Conservation (phyloP, 345 rosid genomes). For the Reutealis trisperma region DNA sequence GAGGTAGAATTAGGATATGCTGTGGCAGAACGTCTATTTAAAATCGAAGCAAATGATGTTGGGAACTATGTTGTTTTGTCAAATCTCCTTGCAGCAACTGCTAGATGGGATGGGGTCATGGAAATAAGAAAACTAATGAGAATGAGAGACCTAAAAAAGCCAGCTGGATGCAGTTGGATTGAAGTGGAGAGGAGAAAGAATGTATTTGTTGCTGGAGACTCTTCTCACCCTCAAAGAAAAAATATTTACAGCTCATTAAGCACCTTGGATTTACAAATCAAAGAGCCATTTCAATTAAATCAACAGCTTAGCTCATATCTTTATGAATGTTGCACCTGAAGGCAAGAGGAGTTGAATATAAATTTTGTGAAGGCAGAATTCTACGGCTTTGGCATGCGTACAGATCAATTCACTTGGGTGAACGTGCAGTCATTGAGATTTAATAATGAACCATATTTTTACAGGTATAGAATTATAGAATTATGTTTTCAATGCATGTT, state of each 20-base stretch:
- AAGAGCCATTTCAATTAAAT: slow-evolving; percentile 43
- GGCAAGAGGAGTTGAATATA: slow-evolving; percentile 3
- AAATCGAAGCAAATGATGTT: slow-evolving; percentile 51
- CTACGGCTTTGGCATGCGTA: not conserved
- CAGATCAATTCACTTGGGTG: not conserved
- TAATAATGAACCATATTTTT: not conserved
- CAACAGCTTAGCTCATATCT: slow-evolving; percentile 28
- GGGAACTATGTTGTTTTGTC: slow-evolving; percentile 78
- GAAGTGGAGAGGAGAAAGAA: slow-evolving; percentile 61
- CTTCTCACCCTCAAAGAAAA: slow-evolving; percentile 58
- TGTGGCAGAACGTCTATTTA: slow-evolving; percentile 62
- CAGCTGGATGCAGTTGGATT: slow-evolving; percentile 93
- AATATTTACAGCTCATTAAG: slow-evolving; percentile 41
- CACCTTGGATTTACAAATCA: slow-evolving; percentile 57
- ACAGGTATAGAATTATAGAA: not conserved
- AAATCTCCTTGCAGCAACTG: slow-evolving; percentile 84
- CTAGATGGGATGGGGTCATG: slow-evolving; percentile 73
- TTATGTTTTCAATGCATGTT: too few species aligned
- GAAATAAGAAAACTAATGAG: slow-evolving; percentile 75
- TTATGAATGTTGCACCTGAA: slow-evolving; percentile 19
- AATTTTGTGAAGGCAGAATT: not conserved
- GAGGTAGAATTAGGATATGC: slow-evolving; percentile 60
- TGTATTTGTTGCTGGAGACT: slow-evolving; percentile 74
- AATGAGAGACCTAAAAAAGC: slow-evolving; percentile 64
- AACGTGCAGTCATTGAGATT: not conserved